Base-by-base conservation (phyloP, 495 filamentous ascomycete genomes). In the Talaromyces wortmannii region DNA sequence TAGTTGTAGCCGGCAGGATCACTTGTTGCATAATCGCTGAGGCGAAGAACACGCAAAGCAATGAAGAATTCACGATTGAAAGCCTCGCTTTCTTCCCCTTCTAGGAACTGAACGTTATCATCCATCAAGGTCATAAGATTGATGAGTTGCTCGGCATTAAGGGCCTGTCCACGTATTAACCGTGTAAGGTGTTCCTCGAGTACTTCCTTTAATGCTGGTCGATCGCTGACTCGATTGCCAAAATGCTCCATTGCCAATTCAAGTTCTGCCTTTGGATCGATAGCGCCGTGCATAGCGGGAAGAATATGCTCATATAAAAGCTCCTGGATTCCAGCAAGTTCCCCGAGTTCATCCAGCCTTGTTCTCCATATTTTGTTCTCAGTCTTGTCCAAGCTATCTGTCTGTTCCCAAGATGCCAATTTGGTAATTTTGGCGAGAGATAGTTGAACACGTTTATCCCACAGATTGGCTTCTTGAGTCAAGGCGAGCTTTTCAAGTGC, bases 381-480 rank as follows among this genome's bases (percentile, higher is more conserved):
- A 6, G 67, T 61, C 53, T 55, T 32, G 17, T 61, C 51, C 23
- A 63, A 49, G 49, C 63, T 59, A 16, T 52, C 52, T 47, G 67
- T 57, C 55, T 69, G 67, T 42, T 68, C 60, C 52, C 63, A 62
- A 17, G 73, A 83, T 31, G 88, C 87, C 55, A 97, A 65, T 55
- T 86, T 77, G 12, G 88, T 80, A 7, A 98, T 73, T 68, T 95
- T 96, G 10, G 88, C 84, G 17, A 97, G 76, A 46, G 89, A 92
- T n/a, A 96, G 73, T 65, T 96, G 84, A 36, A 95, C 86, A 65
- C 94, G 94, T 67, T 92, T 90, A 67, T 79, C 88, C 91, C 91
- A 96, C 8, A 92, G 65, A 49, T 90, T 83, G 45, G 80, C 78
- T 62, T 96, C 89, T 45, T 79, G 78, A 30, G 74, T 70, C 33